Conservation (phyloP, 371 early-diverging fungal genomes). For the Synchytrium microbalum region DNA sequence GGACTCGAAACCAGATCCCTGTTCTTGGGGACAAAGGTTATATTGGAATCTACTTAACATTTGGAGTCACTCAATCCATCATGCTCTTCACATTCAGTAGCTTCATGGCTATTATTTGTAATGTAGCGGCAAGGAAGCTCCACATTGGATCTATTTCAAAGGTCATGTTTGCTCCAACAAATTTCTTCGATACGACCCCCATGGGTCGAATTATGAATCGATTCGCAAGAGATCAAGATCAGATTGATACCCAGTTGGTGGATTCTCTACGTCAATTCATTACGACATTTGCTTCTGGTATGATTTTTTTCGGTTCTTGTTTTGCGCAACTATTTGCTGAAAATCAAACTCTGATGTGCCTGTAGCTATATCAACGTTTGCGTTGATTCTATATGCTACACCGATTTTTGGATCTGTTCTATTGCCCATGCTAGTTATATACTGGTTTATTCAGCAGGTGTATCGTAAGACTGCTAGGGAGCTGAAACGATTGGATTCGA, state of each 20-base stretch:
- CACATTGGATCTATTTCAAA: conserved; percentile 27
- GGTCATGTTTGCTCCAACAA: conserved; percentile 60
- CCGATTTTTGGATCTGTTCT: conserved; percentile 9
- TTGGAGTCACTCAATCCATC: conserved; percentile 25
- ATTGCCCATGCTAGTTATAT: conserved; percentile 5
- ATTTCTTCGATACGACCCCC: conserved; percentile 83
- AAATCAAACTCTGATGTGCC: too few relatives aligned
- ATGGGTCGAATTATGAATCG: conserved; percentile 56
- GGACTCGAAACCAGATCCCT: conserved; percentile 21
- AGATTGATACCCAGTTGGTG: conserved; percentile 41
- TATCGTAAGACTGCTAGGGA: conserved; percentile 69
- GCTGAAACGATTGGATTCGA: conserved; percentile 70
- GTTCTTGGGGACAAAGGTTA: conserved; percentile 15
- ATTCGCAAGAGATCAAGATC: conserved; percentile 44
- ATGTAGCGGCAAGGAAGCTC: conserved; percentile 37
- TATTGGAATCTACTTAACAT: conserved; percentile 28
- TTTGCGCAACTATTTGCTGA: too few relatives aligned
- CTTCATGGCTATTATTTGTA: conserved; percentile 31
- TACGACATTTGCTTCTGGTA: background rate
- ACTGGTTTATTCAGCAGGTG: conserved; percentile 10
- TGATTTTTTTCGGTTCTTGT: background rate
- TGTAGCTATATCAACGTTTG: conserved; percentile 6
- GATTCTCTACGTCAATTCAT: conserved; percentile 17
- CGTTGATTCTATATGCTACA: conserved; percentile 12
- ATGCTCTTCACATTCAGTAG: conserved; percentile 24